These are phyloP conservation scores for Debaryomyces nepalensis DNA, from an alignment of 1,139 yeast species.

Conservation along the genomic window DNA sequence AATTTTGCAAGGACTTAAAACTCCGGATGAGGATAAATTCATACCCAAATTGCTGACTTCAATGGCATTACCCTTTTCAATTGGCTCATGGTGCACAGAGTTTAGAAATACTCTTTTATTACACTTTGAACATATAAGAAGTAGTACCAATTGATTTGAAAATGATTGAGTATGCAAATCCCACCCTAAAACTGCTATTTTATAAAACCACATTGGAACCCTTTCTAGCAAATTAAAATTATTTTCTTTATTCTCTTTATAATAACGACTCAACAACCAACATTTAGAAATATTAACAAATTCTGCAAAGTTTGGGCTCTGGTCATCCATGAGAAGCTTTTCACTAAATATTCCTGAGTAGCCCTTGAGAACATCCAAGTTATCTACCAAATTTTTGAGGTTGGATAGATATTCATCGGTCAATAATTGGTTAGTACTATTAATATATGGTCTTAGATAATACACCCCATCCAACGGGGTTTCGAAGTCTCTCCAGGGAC, in stretches of 20 bases:
- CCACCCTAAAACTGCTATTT: slow-evolving; percentile 45
- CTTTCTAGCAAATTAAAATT: slow-evolving; percentile 24
- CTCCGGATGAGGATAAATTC: slow-evolving; percentile 28
- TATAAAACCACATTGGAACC: slow-evolving; percentile 40
- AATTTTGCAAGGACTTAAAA: slow-evolving; percentile 38
- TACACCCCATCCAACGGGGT: slow-evolving; percentile 42
- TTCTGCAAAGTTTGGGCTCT: slow-evolving; percentile 14
- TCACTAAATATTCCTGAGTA: slow-evolving; percentile 18
- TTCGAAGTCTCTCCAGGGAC: slow-evolving; percentile 46
- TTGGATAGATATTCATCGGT: slow-evolving; percentile 33
- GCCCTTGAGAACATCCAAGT: slow-evolving; percentile 25
- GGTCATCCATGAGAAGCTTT: slow-evolving; percentile 15
- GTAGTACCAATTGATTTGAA: slow-evolving; percentile 31
- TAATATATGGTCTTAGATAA: slow-evolving; percentile 40
- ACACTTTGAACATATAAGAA: slow-evolving; percentile 43
- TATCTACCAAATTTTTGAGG: slow-evolving; percentile 36
- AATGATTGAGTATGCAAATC: slow-evolving; percentile 37
- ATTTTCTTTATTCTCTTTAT: slow-evolving; percentile 42
- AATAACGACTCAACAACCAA: slow-evolving; percentile 36
- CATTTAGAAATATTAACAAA: slow-evolving; percentile 33
- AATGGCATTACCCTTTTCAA: slow-evolving; percentile 11
- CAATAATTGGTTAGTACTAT: slow-evolving; percentile 35
- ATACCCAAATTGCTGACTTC: slow-evolving; percentile 16
- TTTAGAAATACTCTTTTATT: slow-evolving; percentile 40
- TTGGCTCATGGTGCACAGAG: slow-evolving; percentile 15